Base-by-base conservation (phyloP, 2,329 filamentous ascomycete genomes). In the Pseudogymnoascus sp. region DNA sequence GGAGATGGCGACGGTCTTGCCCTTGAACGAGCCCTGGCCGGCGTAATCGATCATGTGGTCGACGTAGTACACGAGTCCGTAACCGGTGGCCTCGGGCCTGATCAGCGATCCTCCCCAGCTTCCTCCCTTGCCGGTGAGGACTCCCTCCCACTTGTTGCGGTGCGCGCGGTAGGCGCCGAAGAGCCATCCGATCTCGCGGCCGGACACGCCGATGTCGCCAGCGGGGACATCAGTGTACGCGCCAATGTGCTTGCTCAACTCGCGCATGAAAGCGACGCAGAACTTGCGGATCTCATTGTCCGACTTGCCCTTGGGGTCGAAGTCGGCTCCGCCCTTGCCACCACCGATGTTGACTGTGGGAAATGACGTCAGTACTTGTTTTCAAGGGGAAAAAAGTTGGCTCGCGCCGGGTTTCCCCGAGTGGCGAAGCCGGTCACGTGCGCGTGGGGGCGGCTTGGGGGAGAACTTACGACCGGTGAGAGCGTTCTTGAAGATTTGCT, bases 401-500 rank as follows among this genome's bases (percentile, higher is more conserved):
- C 36, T 50, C 35, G 26, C 19, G 26, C 38, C 38, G 61, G 40
- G 17, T 61, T 36, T 17, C 36, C 19, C 33, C 33, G 23, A 21
- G 31, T 61, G 59, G 59, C 31, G 36, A 61, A 40, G 4, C 36
- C 36, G 17, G 31, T 36, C 44, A 19, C 17, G 40, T 50, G 33
- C 26, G 13, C 26, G 66, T 71, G 36, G 71, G 71, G 62, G n/a
- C 59, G 61, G 9, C n/a, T n/a, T n/a, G n/a, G n/a, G n/a, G n/a
- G n/a, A n/a, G 50, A 65, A 86, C 90, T 82, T 82, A 93, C 89
- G 80, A 74, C 95, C 95, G 67, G 95, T 97, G 71, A 97, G 82
- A 70, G 95, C 95, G 90, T 97, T 97, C 86, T 97, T 97, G 85
- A 97, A 97, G 80, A 93, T 96, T 82, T 97, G 95, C 87, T 99